Evolutionary conservation across 1,284 basidiomycete genomes (phyloP).

Genomic region (Flammula alnicola): DNA sequence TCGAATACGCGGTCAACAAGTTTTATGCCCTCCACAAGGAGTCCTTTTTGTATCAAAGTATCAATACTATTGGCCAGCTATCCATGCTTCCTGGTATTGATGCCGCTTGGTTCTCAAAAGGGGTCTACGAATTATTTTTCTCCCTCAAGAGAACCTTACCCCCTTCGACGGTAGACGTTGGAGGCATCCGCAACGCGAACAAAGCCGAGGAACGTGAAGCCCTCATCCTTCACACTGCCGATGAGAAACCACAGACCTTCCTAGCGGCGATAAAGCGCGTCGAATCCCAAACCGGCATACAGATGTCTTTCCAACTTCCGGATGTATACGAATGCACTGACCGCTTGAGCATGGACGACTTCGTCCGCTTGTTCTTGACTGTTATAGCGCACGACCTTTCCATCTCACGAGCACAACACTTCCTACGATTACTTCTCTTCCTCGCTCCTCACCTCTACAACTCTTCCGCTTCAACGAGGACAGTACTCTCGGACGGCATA

Average conservation of each 20-base stretch:
- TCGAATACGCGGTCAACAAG: constrained; percentile 74
- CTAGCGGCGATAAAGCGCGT: constrained; percentile 55
- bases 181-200: constrained; percentile 71
- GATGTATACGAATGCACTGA: constrained; percentile 69
- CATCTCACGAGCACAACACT: constrained; percentile 67
- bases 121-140: constrained; percentile 58
- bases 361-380: constrained; percentile 76
- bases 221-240: constrained; percentile 67
- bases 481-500: constrained; percentile 69
- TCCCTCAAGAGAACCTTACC: constrained; percentile 51
- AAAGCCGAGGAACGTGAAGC: constrained; percentile 74
- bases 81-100: constrained; percentile 55
- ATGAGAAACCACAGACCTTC: constrained; percentile 71
- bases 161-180: constrained; percentile 54
- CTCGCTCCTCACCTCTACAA: constrained; percentile 65
- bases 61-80: constrained; percentile 66
- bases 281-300: constrained; percentile 38
- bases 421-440: constrained; percentile 65
- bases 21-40: constrained; percentile 81
- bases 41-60: constrained; percentile 75
- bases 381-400: constrained; percentile 80
- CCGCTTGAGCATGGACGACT: constrained; percentile 65
- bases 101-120: constrained; percentile 52
- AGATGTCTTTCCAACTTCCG: constrained; percentile 50
- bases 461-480: constrained; percentile 51